Percentiles rank a stretch among this genome's conserved stretches.
These are phyloP conservation scores for Aspergillus vadensis DNA, from an alignment of 2,329 filamentous ascomycete species.

Conservation along the genomic window DNA sequence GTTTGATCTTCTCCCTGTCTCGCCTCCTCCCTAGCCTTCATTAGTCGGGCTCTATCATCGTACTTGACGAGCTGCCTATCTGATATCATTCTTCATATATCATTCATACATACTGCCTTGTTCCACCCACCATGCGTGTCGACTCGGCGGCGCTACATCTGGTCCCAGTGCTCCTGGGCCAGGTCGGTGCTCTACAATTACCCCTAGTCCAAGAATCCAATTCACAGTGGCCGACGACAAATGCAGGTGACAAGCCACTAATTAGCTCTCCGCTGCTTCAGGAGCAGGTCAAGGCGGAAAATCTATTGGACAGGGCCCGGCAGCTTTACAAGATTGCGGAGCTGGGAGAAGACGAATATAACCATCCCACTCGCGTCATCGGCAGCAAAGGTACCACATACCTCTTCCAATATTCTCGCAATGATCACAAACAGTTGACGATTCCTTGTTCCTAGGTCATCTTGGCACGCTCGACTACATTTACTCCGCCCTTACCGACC, in stretches of 20 bases:
- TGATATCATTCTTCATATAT: not conserved
- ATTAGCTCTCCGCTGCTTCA: slow-evolving; percentile 51
- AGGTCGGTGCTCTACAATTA: slow-evolving; percentile 22
- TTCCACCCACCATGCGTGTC: not conserved
- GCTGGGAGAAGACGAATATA: slow-evolving; percentile 60
- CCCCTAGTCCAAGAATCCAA: slow-evolving; percentile 15
- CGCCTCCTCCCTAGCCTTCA: not conserved
- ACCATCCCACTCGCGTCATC: slow-evolving; percentile 71
- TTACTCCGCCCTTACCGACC: slow-evolving; percentile 51
- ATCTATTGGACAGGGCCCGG: slow-evolving; percentile 61
- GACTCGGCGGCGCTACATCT: not conserved
- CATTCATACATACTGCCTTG: too few species aligned
- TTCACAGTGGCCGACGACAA: slow-evolving; percentile 17
- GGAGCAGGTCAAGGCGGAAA: slow-evolving; percentile 56
- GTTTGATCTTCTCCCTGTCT: not conserved
- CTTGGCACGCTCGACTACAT: slow-evolving; percentile 65
- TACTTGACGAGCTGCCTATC: too few species aligned
- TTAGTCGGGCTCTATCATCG: too few species aligned
- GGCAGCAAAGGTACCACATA: slow-evolving; percentile 59
- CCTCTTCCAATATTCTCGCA: too few species aligned
- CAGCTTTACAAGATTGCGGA: slow-evolving; percentile 65
- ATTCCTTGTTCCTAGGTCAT: slow-evolving; percentile 50
- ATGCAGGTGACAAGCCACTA: slow-evolving; percentile 30
- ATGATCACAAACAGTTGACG: not conserved
- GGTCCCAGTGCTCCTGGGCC: slow-evolving; percentile 10